Conservation (phyloP, 1,284 basidiomycete genomes). For the Tetrapyrgos nigripes region DNA sequence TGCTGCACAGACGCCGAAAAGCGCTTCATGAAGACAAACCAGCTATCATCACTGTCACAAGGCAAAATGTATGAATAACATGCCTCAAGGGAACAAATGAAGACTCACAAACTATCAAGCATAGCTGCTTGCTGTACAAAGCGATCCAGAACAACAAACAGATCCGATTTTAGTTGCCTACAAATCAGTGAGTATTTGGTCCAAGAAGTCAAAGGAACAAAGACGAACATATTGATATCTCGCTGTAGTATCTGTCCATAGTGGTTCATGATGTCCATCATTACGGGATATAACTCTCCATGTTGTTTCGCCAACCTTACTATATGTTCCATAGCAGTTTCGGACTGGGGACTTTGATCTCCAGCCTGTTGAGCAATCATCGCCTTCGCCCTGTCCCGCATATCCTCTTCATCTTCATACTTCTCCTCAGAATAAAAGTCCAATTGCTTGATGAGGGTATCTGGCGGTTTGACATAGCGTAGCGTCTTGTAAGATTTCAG, state of each 20-base stretch:
- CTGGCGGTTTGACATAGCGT: conserved; percentile 79
- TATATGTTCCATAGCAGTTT: conserved; percentile 62
- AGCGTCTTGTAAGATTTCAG: conserved; percentile 58
- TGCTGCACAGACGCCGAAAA: conserved; percentile 71
- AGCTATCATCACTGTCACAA: conserved; percentile 60
- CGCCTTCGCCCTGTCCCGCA: conserved; percentile 66
- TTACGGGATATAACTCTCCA: conserved; percentile 59
- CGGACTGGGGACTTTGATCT: conserved; percentile 36
- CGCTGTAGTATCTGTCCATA: conserved; percentile 63
- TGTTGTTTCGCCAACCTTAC: conserved; percentile 62
- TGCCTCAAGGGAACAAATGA: neutral
- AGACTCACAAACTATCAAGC: conserved; percentile 66
- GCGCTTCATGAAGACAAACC: conserved; percentile 65
- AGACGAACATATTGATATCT: conserved; percentile 65
- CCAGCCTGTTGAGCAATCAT: conserved; percentile 43
- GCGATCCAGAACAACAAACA: conserved; percentile 66
- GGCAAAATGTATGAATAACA: neutral
- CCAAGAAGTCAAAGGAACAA: neutral
- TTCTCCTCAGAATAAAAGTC: conserved; percentile 88
- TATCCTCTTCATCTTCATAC: conserved; percentile 87
- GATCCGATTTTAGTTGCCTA: conserved; percentile 68
- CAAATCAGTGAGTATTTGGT: neutral
- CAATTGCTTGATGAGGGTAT: conserved; percentile 74
- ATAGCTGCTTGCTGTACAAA: conserved; percentile 72
- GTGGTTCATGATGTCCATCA: conserved; percentile 62